These are phyloP conservation scores for Ceratocystis cubensis DNA, from an alignment of 2,329 filamentous ascomycete genomes.

Conservation along the genomic window DNA sequence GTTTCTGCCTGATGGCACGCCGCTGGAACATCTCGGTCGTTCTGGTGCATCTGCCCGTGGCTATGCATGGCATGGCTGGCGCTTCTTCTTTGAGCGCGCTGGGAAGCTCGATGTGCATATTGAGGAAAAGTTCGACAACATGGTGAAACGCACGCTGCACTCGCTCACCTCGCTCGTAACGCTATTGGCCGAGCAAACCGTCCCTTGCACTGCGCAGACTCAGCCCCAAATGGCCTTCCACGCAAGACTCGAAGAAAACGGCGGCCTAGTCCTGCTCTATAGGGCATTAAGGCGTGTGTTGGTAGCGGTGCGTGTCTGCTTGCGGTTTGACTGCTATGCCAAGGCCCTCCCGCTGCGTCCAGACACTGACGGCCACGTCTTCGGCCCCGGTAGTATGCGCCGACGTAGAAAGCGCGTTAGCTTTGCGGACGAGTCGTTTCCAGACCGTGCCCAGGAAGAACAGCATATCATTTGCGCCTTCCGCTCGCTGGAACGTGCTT, in stretches of 20 bases:
- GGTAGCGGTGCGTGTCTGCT: slow-evolving; percentile 15
- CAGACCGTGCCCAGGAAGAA: slow-evolving; percentile 17
- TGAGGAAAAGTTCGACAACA: slow-evolving; percentile 20
- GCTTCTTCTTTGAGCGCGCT: slow-evolving; percentile 19
- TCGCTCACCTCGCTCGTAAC: slow-evolving; percentile 19
- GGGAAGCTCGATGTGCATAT: slow-evolving; percentile 20
- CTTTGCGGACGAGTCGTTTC: slow-evolving; percentile 19
- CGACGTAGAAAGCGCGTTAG: slow-evolving; percentile 20
- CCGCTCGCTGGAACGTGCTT: slow-evolving; percentile 13
- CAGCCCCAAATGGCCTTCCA: slow-evolving; percentile 19
- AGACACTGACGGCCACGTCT: slow-evolving; percentile 13
- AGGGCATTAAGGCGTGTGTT: slow-evolving; percentile 15
- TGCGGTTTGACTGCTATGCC: slow-evolving; percentile 19
- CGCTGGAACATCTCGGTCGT: slow-evolving; percentile 16
- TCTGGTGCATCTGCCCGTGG: slow-evolving; percentile 9
- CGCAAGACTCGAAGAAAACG: slow-evolving; percentile 19
- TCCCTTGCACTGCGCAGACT: slow-evolving; percentile 17
- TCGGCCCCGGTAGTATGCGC: slow-evolving; percentile 20
- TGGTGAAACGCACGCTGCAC: slow-evolving; percentile 20
- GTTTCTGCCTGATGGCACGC: slow-evolving; percentile 19
- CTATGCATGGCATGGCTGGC: slow-evolving; percentile 18
- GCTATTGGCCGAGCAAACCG: slow-evolving; percentile 18
- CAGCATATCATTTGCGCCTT: slow-evolving; percentile 19
- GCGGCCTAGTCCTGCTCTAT: slow-evolving; percentile 18
- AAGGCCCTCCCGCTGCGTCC: slow-evolving; percentile 20